These are phyloP conservation scores for Syzygium syzygioides DNA, from an alignment of 441 rosid genomes.

Conservation along the genomic window DNA sequence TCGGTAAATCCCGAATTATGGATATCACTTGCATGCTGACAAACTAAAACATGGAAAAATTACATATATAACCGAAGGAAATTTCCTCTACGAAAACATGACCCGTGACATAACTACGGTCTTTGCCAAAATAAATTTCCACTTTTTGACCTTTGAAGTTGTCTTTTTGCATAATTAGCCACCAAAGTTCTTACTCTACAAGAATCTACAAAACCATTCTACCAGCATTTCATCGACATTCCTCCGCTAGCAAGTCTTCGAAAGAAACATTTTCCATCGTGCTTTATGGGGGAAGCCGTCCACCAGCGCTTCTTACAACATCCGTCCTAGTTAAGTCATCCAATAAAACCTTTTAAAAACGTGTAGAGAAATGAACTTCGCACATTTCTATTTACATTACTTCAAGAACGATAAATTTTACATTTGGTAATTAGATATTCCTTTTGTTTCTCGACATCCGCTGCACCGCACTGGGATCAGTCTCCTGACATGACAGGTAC, in stretches of 20 bases:
- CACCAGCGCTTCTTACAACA: background rate
- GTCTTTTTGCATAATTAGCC: background rate
- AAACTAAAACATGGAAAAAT: background rate
- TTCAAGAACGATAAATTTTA: background rate
- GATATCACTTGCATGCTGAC: background rate
- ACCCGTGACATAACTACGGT: rapidly evolving
- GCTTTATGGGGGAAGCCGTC: background rate
- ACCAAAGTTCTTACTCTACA: background rate
- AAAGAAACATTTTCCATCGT: background rate
- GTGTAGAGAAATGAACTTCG: background rate
- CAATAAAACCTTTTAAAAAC: background rate
- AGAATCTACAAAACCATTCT: background rate
- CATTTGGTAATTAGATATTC: background rate
- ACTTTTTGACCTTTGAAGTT: background rate
- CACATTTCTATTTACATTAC: background rate
- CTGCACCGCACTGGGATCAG: background rate
- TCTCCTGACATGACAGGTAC: background rate
- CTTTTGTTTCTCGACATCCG: background rate
- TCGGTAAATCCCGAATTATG: background rate
- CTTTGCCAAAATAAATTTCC: background rate
- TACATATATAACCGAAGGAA: background rate
- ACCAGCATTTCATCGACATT: background rate
- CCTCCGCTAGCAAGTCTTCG: background rate
- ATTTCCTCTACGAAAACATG: background rate
- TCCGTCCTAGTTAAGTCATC: background rate